A percentile compares a stretch with the other conserved stretches of the same genome.
phyloP scores from a whole-genome alignment of 495 filamentous ascomycete genomes.

The Bacidia rubella region DNA sequence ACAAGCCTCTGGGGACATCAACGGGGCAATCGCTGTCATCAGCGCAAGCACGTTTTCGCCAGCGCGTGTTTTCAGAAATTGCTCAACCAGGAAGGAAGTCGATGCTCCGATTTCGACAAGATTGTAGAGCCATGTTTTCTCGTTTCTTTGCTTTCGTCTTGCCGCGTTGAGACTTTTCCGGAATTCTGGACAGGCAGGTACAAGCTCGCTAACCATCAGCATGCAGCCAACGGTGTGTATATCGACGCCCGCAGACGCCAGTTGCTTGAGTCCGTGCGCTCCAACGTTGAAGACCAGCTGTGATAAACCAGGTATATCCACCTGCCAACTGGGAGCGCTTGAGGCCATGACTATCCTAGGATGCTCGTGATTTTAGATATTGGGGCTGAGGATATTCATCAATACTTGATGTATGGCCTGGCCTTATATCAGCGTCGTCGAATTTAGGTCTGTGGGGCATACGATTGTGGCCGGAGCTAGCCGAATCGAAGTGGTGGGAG shows the following conservation, averaged over 20 bases:
- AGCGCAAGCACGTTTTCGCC: not conserved
- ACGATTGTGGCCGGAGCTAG: too few species aligned
- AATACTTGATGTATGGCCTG: too few species aligned
- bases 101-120: slow-evolving; percentile 1
- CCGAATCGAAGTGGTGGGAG: too few species aligned
- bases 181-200: not conserved
- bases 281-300: not conserved
- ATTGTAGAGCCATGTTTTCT: not conserved
- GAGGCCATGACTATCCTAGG: too few species aligned
- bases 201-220: not conserved
- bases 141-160: not conserved
- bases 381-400: too few species aligned
- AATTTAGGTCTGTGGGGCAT: too few species aligned
- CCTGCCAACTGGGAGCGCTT: too few species aligned
- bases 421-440: too few species aligned
- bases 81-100: not conserved
- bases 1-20: not conserved
- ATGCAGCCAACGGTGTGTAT: slow-evolving; percentile 3
- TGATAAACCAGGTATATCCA: not conserved
- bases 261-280: not conserved
- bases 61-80: not conserved
- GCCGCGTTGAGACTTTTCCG: not conserved
- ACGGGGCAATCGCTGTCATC: not conserved
- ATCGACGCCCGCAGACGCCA: slow-evolving; percentile 2
- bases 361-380: too few species aligned